Conservation (phyloP, 164 flowering plant species). For the Sextonia rubra region DNA sequence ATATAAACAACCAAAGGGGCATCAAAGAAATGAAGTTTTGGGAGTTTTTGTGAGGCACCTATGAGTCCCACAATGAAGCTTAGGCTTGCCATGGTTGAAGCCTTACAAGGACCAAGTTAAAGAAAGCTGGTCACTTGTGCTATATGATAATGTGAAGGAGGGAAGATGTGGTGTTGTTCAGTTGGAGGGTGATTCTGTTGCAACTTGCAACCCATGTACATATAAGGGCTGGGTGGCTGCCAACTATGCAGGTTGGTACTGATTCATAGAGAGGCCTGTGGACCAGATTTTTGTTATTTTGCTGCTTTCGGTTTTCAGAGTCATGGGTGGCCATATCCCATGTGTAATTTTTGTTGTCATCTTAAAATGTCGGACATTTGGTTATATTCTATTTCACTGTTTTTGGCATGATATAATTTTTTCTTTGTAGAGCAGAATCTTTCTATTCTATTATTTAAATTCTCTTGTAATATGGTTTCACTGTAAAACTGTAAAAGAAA, state of each 20-base stretch:
- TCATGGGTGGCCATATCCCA: too few relatives aligned
- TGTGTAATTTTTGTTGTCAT: too few relatives aligned
- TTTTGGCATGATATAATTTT: too few relatives aligned
- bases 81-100: slow-evolving; percentile 34
- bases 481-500: too few relatives aligned
- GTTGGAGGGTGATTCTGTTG: not conserved
- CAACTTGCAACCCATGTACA: not conserved
- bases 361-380: too few relatives aligned
- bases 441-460: too few relatives aligned
- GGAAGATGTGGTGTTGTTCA: not conserved
- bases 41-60: slow-evolving; percentile 28
- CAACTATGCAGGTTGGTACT: slow-evolving; percentile 1
- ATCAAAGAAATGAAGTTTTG: not conserved
- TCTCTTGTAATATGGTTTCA: too few relatives aligned
- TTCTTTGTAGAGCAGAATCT: too few relatives aligned
- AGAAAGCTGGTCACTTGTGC: not conserved
- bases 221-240: not conserved
- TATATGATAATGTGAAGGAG: not conserved
- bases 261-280: not conserved
- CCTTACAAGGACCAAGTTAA: not conserved
- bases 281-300: not conserved
- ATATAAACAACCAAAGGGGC: not conserved
- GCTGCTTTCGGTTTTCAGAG: not conserved
- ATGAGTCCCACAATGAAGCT: slow-evolving; percentile 59
- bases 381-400: too few relatives aligned